A percentile compares a stretch with the other conserved stretches of the same genome.
phyloP scores from a whole-genome alignment of 768 basidiomycete species.

The Pulveroboletus sp. region DNA sequence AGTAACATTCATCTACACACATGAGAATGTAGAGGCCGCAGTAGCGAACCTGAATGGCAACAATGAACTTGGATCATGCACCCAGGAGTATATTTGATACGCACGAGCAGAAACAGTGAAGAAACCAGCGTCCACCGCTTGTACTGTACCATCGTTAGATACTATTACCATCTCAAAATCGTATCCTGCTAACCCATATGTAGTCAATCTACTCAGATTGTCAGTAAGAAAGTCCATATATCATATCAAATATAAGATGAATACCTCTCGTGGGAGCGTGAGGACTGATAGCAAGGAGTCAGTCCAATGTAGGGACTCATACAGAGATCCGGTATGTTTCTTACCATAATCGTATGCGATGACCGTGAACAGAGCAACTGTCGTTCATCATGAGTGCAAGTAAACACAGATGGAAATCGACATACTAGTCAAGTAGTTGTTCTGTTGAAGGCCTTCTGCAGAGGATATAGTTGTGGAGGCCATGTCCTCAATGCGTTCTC shows the following conservation, averaged over 20 bases:
- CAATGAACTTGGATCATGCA: not conserved
- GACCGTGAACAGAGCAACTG: constrained; percentile 7
- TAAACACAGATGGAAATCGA: not conserved
- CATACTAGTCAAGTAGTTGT: constrained; percentile 4
- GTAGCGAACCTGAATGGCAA: constrained; percentile 2
- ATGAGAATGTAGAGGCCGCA: constrained; percentile 1
- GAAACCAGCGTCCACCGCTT: constrained; percentile 1
- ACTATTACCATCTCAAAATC: not conserved
- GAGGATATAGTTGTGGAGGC: not conserved
- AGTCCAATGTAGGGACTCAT: not conserved
- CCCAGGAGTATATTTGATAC: not conserved
- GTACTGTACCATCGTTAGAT: not conserved
- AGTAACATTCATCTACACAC: not conserved
- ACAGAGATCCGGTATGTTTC: not conserved
- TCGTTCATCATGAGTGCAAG: not conserved
- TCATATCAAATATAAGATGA: not conserved
- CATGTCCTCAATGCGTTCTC: not conserved
- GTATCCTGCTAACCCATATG: constrained; percentile 2
- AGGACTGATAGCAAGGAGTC: constrained; percentile 2
- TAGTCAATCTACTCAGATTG: not conserved
- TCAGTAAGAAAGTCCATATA: not conserved
- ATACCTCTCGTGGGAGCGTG: constrained; percentile 8
- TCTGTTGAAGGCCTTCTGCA: not conserved
- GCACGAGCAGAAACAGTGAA: not conserved
- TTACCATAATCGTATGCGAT: constrained; percentile 12